Percentiles rank a stretch among this genome's conserved stretches.
Evolutionary conservation across 768 basidiomycete genomes (phyloP).

Genomic region (Amylocystis lapponica): DNA sequence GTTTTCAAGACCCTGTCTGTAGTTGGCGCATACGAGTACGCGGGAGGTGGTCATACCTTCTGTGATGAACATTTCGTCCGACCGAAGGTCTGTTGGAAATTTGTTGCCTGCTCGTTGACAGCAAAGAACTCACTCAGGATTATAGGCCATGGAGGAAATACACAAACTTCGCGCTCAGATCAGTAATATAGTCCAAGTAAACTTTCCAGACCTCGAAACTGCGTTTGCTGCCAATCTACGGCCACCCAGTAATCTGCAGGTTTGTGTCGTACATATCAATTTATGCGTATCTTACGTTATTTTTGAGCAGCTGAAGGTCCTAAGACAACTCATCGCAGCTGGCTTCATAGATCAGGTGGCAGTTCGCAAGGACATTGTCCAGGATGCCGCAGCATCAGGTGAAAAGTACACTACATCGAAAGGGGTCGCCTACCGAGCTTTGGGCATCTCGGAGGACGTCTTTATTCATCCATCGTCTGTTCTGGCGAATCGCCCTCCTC

Average conservation of each 20-base stretch:
- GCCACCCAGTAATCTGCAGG: constrained; percentile 79
- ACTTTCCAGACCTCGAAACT: constrained; percentile 60
- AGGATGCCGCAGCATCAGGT: constrained; percentile 52
- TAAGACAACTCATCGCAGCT: constrained; percentile 82
- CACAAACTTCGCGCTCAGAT: constrained; percentile 92
- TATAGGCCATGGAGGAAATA: constrained; percentile 96
- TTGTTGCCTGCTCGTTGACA: no score
- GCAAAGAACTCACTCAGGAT: background rate
- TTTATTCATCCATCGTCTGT: constrained; percentile 91
- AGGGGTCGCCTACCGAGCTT: constrained; percentile 76
- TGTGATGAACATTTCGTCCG: constrained; percentile 88
- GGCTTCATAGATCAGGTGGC: constrained; percentile 96
- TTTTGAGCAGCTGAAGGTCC: constrained; percentile 77
- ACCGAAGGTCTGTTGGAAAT: constrained; percentile 54
- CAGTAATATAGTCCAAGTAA: constrained; percentile 73
- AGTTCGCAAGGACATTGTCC: constrained; percentile 77
- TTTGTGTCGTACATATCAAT: constrained; percentile 22
- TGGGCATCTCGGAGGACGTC: constrained; percentile 80
- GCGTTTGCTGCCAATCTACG: constrained; percentile 58
- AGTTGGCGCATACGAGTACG: constrained; percentile 95
- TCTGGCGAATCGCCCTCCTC: constrained; percentile 60
- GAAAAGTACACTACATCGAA: constrained; percentile 68
- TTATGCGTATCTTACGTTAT: constrained; percentile 4
- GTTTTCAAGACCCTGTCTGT: constrained; percentile 85
- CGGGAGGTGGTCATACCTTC: constrained; percentile 73